A percentile compares a stretch with the other conserved stretches of the same genome.
Evolutionary conservation across 345 rosid species (phyloP).

Genomic region (Gossypium anomalum): DNA sequence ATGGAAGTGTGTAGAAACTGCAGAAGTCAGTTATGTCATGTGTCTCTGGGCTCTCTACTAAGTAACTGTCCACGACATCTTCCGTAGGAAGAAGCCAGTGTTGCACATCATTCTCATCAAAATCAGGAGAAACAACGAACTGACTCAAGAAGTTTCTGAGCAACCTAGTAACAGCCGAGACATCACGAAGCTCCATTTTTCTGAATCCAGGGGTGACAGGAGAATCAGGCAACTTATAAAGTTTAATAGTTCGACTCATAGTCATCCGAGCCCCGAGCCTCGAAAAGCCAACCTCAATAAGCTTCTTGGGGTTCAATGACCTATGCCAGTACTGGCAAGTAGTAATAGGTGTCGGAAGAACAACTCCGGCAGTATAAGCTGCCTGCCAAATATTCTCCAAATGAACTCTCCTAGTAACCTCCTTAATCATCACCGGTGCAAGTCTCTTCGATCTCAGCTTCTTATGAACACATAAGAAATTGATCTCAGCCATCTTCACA

Average conservation of each 20-base stretch:
- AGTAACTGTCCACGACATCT: conserved; percentile 71
- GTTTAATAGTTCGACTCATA: conserved; percentile 89
- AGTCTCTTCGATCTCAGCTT: conserved; percentile 90
- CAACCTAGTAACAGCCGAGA: conserved; percentile 59
- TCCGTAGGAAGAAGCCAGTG: conserved; percentile 91
- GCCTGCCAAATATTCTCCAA: conserved; percentile 96
- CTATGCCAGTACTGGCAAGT: conserved; percentile 97
- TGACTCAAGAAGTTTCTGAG: conserved; percentile 65
- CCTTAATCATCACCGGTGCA: conserved; percentile 97
- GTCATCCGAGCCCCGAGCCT: conserved; percentile 92
- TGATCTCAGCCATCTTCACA: conserved; percentile 89
- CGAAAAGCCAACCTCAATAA: conserved; percentile 92
- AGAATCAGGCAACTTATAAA: conserved; percentile 72
- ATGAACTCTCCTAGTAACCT: conserved; percentile 86
- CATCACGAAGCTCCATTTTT: conserved; percentile 78
- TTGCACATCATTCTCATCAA: conserved; percentile 79
- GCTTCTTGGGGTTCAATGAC: conserved; percentile 93
- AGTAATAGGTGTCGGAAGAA: conserved; percentile 84
- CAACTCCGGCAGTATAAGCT: conserved; percentile 86
- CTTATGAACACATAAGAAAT: conserved; percentile 93
- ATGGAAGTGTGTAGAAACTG: conserved; percentile 93
- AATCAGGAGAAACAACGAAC: conserved; percentile 81
- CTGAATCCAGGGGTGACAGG: conserved; percentile 80
- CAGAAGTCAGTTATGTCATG: conserved; percentile 89
- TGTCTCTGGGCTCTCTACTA: conserved; percentile 84